A percentile compares a stretch with the other conserved stretches of the same genome.
Conservation (phyloP, 306 rosid genomes). For the Casuarina equisetifolia region DNA sequence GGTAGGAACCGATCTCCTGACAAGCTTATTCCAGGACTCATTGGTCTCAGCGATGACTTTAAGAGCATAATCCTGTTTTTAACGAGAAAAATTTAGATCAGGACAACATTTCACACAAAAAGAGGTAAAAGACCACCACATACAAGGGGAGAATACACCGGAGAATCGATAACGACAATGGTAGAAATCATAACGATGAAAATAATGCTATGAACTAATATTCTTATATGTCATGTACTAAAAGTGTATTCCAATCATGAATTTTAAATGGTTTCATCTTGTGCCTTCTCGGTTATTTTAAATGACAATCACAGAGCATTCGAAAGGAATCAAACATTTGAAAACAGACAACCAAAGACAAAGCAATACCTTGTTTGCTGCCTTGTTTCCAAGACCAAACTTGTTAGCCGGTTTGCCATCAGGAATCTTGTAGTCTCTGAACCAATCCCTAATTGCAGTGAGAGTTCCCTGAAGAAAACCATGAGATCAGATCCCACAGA, state of each 20-base stretch:
- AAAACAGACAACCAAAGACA: conserved; percentile 1
- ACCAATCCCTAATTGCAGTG: conserved; percentile 90
- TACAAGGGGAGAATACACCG: not conserved
- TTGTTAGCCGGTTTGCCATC: conserved; percentile 97
- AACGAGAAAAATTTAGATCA: conserved; percentile 11
- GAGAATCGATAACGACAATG: not conserved
- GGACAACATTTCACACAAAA: conserved; percentile 8
- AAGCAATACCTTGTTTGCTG: conserved; percentile 70
- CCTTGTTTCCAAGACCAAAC: conserved; percentile 90
- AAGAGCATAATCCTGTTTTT: conserved; percentile 70
- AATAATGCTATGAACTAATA: not conserved
- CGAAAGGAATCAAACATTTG: not conserved
- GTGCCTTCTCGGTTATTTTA: not conserved
- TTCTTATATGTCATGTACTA: not conserved
- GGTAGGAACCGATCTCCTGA: conserved; percentile 76
- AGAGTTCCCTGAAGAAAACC: conserved; percentile 72
- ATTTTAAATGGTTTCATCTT: not conserved
- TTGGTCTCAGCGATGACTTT: conserved; percentile 81
- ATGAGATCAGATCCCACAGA: conserved; percentile 23
- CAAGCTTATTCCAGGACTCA: conserved; percentile 81
- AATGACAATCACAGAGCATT: conserved; percentile 11
- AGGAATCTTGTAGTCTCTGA: conserved; percentile 95
- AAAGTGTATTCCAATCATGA: not conserved
- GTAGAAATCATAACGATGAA: not conserved
- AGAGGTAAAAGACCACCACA: not conserved